A percentile compares a stretch with the other conserved stretches of the same genome.
phyloP scores from a whole-genome alignment of 257 asterid genomes.

The Buddleja alternifolia region DNA sequence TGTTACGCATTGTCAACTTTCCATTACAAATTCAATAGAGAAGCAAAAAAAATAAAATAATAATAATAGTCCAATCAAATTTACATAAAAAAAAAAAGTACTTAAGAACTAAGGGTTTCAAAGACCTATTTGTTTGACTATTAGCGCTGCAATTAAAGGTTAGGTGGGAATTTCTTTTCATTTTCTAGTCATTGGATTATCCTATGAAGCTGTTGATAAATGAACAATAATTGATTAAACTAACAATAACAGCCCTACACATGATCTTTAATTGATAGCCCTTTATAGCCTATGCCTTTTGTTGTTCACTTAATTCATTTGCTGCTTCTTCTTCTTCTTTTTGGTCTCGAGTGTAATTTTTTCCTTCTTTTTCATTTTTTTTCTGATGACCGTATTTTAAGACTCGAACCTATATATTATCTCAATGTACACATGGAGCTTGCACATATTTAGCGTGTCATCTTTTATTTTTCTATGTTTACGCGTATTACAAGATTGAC shows the following conservation, averaged over 20 bases:
- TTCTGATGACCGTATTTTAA: too few species aligned
- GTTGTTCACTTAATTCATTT: neutral
- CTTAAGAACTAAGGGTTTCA: too few species aligned
- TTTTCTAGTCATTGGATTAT: neutral
- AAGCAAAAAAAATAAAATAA: too few species aligned
- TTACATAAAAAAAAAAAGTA: too few species aligned
- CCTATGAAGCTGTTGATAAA: neutral
- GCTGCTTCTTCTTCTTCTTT: too few species aligned
- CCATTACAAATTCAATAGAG: too few species aligned
- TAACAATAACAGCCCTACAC: neutral
- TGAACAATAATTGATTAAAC: neutral
- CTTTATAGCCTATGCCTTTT: neutral
- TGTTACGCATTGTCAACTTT: too few species aligned
- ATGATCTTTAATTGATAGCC: neutral
- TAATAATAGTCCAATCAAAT: too few species aligned
- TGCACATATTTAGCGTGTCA: slow-evolving; percentile 23
- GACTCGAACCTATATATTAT: too few species aligned
- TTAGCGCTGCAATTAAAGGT: neutral
- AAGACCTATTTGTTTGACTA: too few species aligned
- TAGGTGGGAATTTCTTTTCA: neutral
- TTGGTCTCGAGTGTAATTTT: too few species aligned
- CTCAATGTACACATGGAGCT: too few species aligned
- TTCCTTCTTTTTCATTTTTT: neutral
- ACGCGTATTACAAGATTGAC: neutral
- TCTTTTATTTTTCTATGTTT: slow-evolving; percentile 21